Percentiles rank a stretch among this genome's conserved stretches.
These are phyloP conservation scores for Tylopilus orsonianus DNA, from an alignment of 1,284 basidiomycete genomes.

Conservation along the genomic window DNA sequence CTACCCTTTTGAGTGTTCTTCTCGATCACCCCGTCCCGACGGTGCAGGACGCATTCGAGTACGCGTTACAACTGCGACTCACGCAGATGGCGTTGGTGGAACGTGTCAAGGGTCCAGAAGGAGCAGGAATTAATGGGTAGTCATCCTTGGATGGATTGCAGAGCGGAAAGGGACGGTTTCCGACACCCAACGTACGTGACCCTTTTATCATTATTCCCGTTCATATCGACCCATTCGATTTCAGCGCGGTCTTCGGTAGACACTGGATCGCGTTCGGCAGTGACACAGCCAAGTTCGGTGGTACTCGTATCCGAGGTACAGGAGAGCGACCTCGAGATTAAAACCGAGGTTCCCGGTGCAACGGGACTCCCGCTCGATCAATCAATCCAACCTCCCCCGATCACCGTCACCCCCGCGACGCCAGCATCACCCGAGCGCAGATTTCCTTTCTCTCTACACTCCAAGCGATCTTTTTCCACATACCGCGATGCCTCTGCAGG, in stretches of 20 bases:
- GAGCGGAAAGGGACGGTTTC: constrained; percentile 46
- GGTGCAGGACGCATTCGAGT: constrained; percentile 68
- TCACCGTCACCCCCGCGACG: constrained; percentile 49
- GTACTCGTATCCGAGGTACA: constrained; percentile 19
- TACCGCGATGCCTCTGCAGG: constrained; percentile 49
- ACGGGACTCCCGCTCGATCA: constrained; percentile 8
- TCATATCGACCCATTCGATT: neutral
- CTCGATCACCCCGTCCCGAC: constrained; percentile 56
- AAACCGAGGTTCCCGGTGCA: constrained; percentile 1
- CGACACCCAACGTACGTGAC: constrained; percentile 27
- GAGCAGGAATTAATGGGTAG: constrained; percentile 83
- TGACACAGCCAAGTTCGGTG: constrained; percentile 21
- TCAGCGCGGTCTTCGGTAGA: constrained; percentile 34
- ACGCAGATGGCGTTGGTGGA: constrained; percentile 85
- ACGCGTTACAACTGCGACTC: constrained; percentile 84
- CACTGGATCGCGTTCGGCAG: constrained; percentile 29
- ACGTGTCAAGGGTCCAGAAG: constrained; percentile 82
- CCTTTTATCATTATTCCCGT: neutral
- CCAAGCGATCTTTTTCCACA: constrained; percentile 33
- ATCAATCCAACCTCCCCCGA: constrained; percentile 33
- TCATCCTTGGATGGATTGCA: constrained; percentile 85
- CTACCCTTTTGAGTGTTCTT: constrained; percentile 49
- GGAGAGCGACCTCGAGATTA: constrained; percentile 18
- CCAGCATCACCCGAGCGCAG: constrained; percentile 37
- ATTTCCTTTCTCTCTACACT: constrained; percentile 15